phyloP scores from a whole-genome alignment of 805 yeast genomes.

The Pichia kluyveri region DNA sequence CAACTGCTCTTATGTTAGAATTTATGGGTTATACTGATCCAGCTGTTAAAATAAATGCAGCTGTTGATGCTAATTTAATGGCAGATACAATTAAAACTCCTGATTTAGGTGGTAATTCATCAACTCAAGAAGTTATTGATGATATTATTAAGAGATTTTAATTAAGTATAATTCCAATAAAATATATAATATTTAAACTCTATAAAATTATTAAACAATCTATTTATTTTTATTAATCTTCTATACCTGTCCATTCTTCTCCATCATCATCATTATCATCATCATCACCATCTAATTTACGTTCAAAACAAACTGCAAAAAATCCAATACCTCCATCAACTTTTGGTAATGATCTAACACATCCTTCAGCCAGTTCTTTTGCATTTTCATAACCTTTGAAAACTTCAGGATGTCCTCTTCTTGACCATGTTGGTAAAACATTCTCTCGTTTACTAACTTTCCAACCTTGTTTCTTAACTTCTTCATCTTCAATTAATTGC shows the following conservation, averaged over 20 bases:
- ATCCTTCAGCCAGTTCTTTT: constrained; percentile 64
- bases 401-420: constrained; percentile 73
- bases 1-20: constrained; percentile 95
- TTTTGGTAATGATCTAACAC: constrained; percentile 77
- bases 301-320: constrained; percentile 87
- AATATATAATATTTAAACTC: background rate
- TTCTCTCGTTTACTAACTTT: constrained; percentile 42
- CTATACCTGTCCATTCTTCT: constrained; percentile 33
- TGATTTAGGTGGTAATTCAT: constrained; percentile 85
- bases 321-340: constrained; percentile 99
- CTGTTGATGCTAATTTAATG: constrained; percentile 86
- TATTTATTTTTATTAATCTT: constrained; percentile 9
- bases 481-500: constrained; percentile 58
- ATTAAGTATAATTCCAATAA: background rate
- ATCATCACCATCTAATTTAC: constrained; percentile 15
- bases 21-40: constrained; percentile 86
- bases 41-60: constrained; percentile 86
- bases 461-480: constrained; percentile 71
- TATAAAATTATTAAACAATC: constrained; percentile 6
- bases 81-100: constrained; percentile 81
- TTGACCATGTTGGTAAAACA: constrained; percentile 80
- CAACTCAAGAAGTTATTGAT: constrained; percentile 79
- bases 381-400: constrained; percentile 45
- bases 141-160: constrained; percentile 59
- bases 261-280: constrained; percentile 8